Conservation (phyloP, 2,329 filamentous ascomycete species). For the Trichocomaceae sp. region DNA sequence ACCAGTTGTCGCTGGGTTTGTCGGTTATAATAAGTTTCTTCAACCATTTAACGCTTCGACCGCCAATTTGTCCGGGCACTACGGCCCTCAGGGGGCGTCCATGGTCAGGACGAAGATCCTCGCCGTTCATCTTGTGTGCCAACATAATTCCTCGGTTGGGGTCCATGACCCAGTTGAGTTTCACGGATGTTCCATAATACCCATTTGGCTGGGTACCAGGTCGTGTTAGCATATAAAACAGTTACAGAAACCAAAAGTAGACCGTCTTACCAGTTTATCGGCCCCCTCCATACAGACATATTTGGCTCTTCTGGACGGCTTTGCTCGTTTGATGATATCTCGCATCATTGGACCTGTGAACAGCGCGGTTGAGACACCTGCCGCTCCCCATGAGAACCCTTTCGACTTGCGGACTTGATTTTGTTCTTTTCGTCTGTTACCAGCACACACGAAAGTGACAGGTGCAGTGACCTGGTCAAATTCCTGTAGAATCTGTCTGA, state of each 20-base stretch:
- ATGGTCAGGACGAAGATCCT: slow-evolving; percentile 71
- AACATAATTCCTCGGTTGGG: slow-evolving; percentile 77
- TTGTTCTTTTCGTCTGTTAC: slow-evolving; percentile 87
- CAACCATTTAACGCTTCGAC: slow-evolving; percentile 88
- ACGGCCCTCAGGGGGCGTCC: slow-evolving; percentile 76
- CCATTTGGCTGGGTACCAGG: slow-evolving; percentile 69
- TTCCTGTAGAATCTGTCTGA: slow-evolving; percentile 64
- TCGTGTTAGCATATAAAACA: slow-evolving; percentile 1
- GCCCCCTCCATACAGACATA: slow-evolving; percentile 91
- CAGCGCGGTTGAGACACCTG: slow-evolving; percentile 76
- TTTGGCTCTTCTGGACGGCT: slow-evolving; percentile 61
- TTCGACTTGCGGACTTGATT: slow-evolving; percentile 86
- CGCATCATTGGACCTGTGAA: slow-evolving; percentile 77
- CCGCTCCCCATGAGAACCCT: slow-evolving; percentile 89
- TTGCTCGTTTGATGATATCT: slow-evolving; percentile 63
- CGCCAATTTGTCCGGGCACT: slow-evolving; percentile 86
- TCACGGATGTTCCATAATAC: slow-evolving; percentile 79
- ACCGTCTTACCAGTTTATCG: slow-evolving; percentile 57
- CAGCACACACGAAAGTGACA: slow-evolving; percentile 83
- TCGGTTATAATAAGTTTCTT: slow-evolving; percentile 72
- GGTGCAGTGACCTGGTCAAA: slow-evolving; percentile 81
- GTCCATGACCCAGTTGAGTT: slow-evolving; percentile 83
- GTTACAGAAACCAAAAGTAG: neutral
- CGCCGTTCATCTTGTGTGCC: slow-evolving; percentile 86
- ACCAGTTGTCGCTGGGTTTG: slow-evolving; percentile 83